A percentile compares a stretch with the other conserved stretches of the same genome.
These are phyloP conservation scores for Stereum hirsutum DNA, from an alignment of 1,284 basidiomycete genomes.

Conservation along the genomic window DNA sequence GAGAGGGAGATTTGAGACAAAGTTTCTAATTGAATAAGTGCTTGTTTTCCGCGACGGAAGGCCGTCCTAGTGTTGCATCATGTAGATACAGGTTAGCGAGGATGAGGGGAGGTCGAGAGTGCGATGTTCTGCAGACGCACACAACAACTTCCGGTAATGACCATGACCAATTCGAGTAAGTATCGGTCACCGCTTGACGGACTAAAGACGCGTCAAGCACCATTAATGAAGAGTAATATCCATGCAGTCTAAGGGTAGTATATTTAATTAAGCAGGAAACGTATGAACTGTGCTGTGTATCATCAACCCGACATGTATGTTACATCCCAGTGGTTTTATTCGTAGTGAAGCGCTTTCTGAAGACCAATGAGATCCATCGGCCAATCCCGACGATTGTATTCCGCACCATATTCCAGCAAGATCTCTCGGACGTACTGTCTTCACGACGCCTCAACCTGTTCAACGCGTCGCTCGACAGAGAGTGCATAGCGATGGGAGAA, in stretches of 20 bases:
- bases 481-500: too few species aligned
- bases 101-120: neutral
- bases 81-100: neutral
- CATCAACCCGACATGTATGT: neutral
- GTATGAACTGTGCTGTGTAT: neutral
- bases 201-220: too few species aligned
- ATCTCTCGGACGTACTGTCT: too few species aligned
- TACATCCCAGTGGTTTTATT: too few species aligned
- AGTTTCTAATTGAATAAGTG: neutral
- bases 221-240: neutral
- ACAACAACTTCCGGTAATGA: neutral
- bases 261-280: neutral
- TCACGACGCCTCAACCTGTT: too few species aligned
- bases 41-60: neutral
- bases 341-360: too few species aligned
- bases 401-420: too few species aligned
- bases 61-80: slow-evolving; percentile 3
- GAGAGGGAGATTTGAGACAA: neutral
- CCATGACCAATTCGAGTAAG: neutral
- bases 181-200: too few species aligned
- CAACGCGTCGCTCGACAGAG: too few species aligned
- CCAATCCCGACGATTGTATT: too few species aligned
- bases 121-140: neutral
- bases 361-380: too few species aligned
- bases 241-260: neutral